Evolutionary conservation across 2,329 filamentous ascomycete species (phyloP), one percentile per base, ranked within the genome.

Genomic region (Aspergillus nomiae): DNA sequence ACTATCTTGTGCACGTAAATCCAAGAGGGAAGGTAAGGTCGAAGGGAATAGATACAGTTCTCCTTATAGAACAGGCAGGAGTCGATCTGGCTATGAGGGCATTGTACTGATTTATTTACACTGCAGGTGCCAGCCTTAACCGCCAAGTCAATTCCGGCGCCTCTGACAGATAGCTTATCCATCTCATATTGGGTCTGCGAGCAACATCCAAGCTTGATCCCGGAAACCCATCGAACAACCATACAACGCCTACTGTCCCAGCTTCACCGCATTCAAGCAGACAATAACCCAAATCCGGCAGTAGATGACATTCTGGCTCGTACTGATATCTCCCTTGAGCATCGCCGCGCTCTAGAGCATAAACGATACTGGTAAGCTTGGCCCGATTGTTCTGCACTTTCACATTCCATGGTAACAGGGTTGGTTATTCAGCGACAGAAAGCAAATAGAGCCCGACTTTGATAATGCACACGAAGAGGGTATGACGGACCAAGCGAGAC

Each of bases 181-280:
- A 60, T 65, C 26, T 51, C 59, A 32, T 63, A 65, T 48, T 65
- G 63, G 63, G 24, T 65, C 7, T 65, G 63, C 30, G 63, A 65
- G 16, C 60, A 57, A 38, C 57, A 51, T 16, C 60, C 63, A 11
- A 56, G 34, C 10, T 50, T 65, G 28, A 58, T 65, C n/a, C 63
- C 63, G 19, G 55, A 56, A 14, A 32, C n/a, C 4, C 58, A 63
- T 48, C 57, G 30, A 19, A 50, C 48, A 4, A 56, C 59, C 4
- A 65, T 65, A 30, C 46, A 51, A 28, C 57, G 60, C 21, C 43
- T 65, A 9, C 50, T 65, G 3, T 56, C 60, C 14, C 54, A 63
- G 21, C 32, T 65, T 28, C 60, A 65, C 36, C 53, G 60, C 21
- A 62, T 46, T 24, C 48, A 60, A 34, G 54, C 24, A 7, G 36